Evolutionary conservation across 169 alveolate species (phyloP), one percentile per base, ranked within the genome.

Genomic region (Prorocentrum cordatum): DNA sequence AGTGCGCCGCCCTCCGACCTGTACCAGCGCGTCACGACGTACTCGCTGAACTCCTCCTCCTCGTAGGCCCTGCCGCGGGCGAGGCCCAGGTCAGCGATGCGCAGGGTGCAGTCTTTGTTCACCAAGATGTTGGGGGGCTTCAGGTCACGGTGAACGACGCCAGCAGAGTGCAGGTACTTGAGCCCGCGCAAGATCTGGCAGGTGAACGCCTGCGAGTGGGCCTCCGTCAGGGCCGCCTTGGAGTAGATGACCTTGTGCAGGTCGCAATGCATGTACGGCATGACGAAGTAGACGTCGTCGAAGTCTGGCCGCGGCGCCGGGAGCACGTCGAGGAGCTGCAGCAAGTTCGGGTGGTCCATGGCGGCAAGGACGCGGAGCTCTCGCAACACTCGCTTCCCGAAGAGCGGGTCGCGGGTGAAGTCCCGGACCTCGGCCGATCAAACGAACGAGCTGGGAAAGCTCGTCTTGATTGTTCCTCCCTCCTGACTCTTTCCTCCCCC

Each of bases 111-210:
- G 94, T 97, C 99, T 93, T 97, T 97, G 93, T 97, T 97, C 45
- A 98, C 96, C 26, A 98, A 95, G 67, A 98, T 95, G 93, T 97
- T 98, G 50, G 99, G 98, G 27, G 99, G 99, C 91, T 98, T 98
- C 66, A 97, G 94, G 93, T 98, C 99, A 83, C 99, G 95, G 92
- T 98, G 99, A 68, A 96, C 94, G 24, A 98, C 97, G 85, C 98
- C 96, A 2, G 98, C 98, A 20, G 97, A 94, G 80, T 97, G 99
- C 31, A 97, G 93, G 91, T 96, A 98, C 90, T 97, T 95, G 50
- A 96, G 94, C 7, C 98, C 99, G 64, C 82, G 47, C 33, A 82
- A 68, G 31, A 83, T 47, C 92, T 95, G 95, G 82, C 95, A 95
- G 16, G 94, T 89, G 91, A 95, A 95, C 82, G 95, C 94, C 91